Evolutionary conservation across 169 alveolate species (phyloP), one percentile per base, ranked within the genome.

Genomic region (Toxoplasma gondii): DNA sequence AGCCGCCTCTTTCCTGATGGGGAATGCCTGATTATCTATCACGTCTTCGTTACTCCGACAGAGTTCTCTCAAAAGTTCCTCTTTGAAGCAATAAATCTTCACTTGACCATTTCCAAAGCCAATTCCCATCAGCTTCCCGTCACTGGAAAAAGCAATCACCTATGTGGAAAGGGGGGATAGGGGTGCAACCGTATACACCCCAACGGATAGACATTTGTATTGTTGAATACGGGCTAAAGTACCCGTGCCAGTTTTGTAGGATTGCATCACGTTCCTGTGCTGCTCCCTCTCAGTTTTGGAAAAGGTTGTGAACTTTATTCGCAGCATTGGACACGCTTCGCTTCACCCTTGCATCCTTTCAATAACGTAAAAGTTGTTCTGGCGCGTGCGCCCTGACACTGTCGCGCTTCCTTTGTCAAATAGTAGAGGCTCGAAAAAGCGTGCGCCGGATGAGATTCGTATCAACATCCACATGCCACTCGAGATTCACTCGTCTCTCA

Each of bases 61-160:
- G 49, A 82, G 82, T 10, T 58, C 92, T 70, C 92, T 41, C 67
- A 82, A 36, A 41, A 41, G 90, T 4, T 5, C n/a, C 41, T 82
- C 90, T 12, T 31, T 27, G 67, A 82, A 39, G 90, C 54, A 2
- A 27, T 82, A 92, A 16, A 92, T 82, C 81, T 92, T 92, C 88
- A 92, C 87, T 31, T 80, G 88, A 31, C 94, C 94, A 54, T 92
- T 92, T 67, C 92, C 82, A 45, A 92, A 92, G 7, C 94, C 94
- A 45, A 92, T 54, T 0, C 91, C 94, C 78, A 92, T 29, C 44
- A 83, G 58, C 27, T 10, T 86, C 80, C 92, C 80, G 80, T 86
- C 80, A n/a, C 80, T 49, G 24, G 81, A 86, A 80, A 88, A 29
- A 1, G 39, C 78, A 29, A 4, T 9, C 34, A 53, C 84, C 84